Conservation (phyloP, 768 basidiomycete species). For the Candolleomyces eurysporus region DNA sequence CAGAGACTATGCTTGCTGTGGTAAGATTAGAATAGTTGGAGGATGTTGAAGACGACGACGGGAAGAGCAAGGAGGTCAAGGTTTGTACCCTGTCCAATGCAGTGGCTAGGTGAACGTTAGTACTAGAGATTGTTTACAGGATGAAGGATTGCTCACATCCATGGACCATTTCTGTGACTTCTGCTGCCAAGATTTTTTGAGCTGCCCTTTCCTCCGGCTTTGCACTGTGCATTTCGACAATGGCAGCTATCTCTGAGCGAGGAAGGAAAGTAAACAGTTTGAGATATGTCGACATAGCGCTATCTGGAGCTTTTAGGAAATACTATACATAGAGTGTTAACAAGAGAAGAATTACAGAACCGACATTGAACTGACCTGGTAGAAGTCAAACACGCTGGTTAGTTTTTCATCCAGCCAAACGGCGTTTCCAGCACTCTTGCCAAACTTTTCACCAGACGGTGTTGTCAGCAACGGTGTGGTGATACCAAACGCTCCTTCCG, state of each 20-base stretch:
- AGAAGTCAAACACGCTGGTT: conserved; percentile 91
- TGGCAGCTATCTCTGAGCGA: conserved; percentile 48
- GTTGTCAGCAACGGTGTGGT: conserved; percentile 95
- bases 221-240: conserved; percentile 63
- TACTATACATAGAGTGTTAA: conserved; percentile 55
- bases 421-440: conserved; percentile 95
- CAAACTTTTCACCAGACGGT: conserved; percentile 89
- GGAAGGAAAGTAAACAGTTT: conserved; percentile 81
- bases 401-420: conserved; percentile 79
- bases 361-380: conserved; percentile 60
- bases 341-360: not conserved
- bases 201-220: conserved; percentile 44
- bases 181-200: conserved; percentile 48
- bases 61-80: conserved; percentile 43
- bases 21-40: conserved; percentile 44
- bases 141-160: conserved; percentile 22
- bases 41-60: conserved; percentile 13
- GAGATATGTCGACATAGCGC: conserved; percentile 76
- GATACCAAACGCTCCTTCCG: conserved; percentile 62
- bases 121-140: not conserved
- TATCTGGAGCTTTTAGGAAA: conserved; percentile 80
- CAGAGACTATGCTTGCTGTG: conserved; percentile 54
- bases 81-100: conserved; percentile 40
- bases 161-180: conserved; percentile 56
- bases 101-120: conserved; percentile 23